Evolutionary conservation across 2,329 filamentous ascomycete species (phyloP).

Genomic region (Calonectria multiphialidica): DNA sequence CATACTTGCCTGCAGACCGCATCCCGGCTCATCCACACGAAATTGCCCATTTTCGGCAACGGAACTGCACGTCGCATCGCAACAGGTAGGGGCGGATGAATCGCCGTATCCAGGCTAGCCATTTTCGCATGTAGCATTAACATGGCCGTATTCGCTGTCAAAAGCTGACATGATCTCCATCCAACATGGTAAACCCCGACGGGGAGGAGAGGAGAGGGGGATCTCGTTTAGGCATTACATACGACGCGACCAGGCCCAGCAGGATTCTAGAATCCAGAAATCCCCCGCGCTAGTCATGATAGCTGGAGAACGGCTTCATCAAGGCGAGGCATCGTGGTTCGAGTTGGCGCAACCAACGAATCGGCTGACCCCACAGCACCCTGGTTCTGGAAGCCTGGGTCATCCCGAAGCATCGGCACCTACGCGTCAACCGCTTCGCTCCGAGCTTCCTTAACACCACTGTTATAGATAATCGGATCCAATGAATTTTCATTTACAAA

Average conservation of each 20-base stretch:
- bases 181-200: not conserved
- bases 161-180: not conserved
- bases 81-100: not conserved
- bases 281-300: not conserved
- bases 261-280: not conserved
- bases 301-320: not conserved
- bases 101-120: not conserved
- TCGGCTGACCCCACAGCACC: not conserved
- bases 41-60: not conserved
- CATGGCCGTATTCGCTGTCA: not conserved
- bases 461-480: not conserved
- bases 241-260: not conserved
- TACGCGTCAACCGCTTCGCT: not conserved
- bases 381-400: not conserved
- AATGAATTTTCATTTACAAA: not conserved
- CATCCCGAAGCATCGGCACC: not conserved
- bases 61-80: not conserved
- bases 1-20: not conserved
- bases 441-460: not conserved
- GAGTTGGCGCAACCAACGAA: not conserved
- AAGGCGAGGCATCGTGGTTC: not conserved
- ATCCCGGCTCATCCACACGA: not conserved
- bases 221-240: not conserved
- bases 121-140: not conserved
- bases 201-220: not conserved